Evolutionary conservation across 2,329 filamentous ascomycete species (phyloP).

Genomic region (Monilinia fructicola): DNA sequence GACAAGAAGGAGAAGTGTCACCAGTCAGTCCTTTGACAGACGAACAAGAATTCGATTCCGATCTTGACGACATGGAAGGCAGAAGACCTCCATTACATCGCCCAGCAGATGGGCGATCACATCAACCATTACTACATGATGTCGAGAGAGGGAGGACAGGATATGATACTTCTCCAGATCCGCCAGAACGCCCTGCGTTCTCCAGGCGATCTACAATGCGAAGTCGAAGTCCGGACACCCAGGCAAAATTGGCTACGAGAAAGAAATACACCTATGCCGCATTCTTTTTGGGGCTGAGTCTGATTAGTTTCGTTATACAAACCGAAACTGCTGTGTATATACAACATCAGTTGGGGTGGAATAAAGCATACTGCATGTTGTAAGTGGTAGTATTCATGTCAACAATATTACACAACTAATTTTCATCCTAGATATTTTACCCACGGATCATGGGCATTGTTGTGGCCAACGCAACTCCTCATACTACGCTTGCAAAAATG

Average conservation of each 20-base stretch:
- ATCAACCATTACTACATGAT: conserved; percentile 40
- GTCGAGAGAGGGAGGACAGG: conserved; percentile 39
- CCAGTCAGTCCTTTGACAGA: conserved; percentile 20
- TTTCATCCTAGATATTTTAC: conserved; percentile 66
- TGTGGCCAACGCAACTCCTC: conserved; percentile 83
- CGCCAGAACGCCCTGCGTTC: conserved; percentile 40
- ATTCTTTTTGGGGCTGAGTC: conserved; percentile 77
- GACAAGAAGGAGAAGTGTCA: conserved; percentile 24
- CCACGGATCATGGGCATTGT: conserved; percentile 86
- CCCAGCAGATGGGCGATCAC: conserved; percentile 43
- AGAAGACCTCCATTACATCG: conserved; percentile 45
- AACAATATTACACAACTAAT: conserved; percentile 11
- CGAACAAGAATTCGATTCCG: conserved; percentile 33
- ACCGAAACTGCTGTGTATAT: conserved; percentile 96
- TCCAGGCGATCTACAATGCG: conserved; percentile 68
- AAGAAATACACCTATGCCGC: conserved; percentile 85
- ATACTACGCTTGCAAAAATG: conserved; percentile 78
- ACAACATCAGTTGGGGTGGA: conserved; percentile 87
- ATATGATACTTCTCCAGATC: conserved; percentile 36
- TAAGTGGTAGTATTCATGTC: conserved; percentile 46
- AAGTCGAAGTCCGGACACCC: conserved; percentile 70
- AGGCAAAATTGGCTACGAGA: conserved; percentile 64
- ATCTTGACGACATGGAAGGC: conserved; percentile 35
- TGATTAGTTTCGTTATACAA: conserved; percentile 88
- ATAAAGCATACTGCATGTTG: conserved; percentile 99